Conservation (phyloP, 2,329 filamentous ascomycete genomes). For the Acarospora socialis region DNA sequence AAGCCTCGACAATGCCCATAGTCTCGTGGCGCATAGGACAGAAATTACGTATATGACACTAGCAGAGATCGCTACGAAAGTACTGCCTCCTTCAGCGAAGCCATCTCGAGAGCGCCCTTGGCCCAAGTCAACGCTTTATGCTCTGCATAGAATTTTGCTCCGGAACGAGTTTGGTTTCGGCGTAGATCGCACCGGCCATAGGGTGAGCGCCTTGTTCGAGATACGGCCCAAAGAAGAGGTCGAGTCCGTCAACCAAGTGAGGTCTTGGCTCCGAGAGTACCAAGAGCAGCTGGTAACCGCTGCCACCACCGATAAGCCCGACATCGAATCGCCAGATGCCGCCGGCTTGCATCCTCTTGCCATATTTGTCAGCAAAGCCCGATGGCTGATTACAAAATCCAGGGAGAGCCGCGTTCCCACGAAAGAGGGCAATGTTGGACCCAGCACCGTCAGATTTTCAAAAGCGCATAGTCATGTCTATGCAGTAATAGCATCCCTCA, state of each 20-base stretch:
- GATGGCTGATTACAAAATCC: slow-evolving; percentile 8
- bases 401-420: slow-evolving; percentile 8
- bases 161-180: slow-evolving; percentile 28
- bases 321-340: neutral
- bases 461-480: neutral
- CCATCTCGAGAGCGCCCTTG: slow-evolving; percentile 14
- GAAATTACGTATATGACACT: slow-evolving; percentile 33
- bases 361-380: slow-evolving; percentile 11
- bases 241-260: slow-evolving; percentile 34
- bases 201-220: slow-evolving; percentile 33
- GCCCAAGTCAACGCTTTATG: slow-evolving; percentile 24
- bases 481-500: too few relatives aligned
- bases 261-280: slow-evolving; percentile 42
- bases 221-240: slow-evolving; percentile 39
- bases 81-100: too few relatives aligned
- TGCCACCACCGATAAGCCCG: too few relatives aligned
- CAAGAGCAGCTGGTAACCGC: slow-evolving; percentile 33
- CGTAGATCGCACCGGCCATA: slow-evolving; percentile 27
- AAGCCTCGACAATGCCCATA: slow-evolving; percentile 32
- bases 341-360: slow-evolving; percentile 7
- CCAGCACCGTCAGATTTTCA: slow-evolving; percentile 4
- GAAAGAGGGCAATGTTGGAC: slow-evolving; percentile 5
- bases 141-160: slow-evolving; percentile 31
- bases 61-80: slow-evolving; percentile 27
- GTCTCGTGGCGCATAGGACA: slow-evolving; percentile 26